Conservation (phyloP, 192 early-diverging fungal species). For the Coemansia aciculifera region DNA sequence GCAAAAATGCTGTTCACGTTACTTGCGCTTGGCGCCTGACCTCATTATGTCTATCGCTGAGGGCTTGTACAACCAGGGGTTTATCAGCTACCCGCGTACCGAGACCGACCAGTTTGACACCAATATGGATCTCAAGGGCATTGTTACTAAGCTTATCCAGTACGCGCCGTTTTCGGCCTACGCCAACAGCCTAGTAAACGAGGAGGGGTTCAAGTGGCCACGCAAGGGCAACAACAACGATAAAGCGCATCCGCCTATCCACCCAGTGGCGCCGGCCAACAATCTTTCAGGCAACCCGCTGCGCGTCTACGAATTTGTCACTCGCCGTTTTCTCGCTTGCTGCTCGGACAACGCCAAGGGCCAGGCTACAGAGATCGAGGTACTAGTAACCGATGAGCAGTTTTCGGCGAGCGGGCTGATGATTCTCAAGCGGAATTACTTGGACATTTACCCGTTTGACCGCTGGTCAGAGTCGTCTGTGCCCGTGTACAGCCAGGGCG, state of each 20-base stretch:
- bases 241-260: conserved; percentile 97
- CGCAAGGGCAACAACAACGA: conserved; percentile 86
- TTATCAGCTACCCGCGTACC: conserved; percentile 95
- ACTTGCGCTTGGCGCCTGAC: conserved; percentile 75
- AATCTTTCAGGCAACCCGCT: conserved; percentile 66
- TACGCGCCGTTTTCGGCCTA: conserved; percentile 54
- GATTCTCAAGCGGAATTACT: conserved; percentile 82
- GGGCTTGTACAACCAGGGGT: conserved; percentile 80
- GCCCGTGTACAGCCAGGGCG: conserved; percentile 67
- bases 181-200: conserved; percentile 61
- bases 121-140: conserved; percentile 66
- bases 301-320: conserved; percentile 84
- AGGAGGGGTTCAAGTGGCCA: conserved; percentile 66
- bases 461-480: conserved; percentile 77
- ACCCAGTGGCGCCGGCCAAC: conserved; percentile 69
- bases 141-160: conserved; percentile 64
- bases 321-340: conserved; percentile 85
- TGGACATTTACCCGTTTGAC: conserved; percentile 92
- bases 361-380: conserved; percentile 72
- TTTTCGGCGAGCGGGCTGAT: conserved; percentile 74
- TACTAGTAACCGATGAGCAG: conserved; percentile 68
- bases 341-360: conserved; percentile 92
- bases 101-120: conserved; percentile 90
- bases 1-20: conserved; percentile 76
- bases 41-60: conserved; percentile 85